These are phyloP conservation scores for Yamadazyma olivae DNA, from an alignment of 805 yeast genomes.

Conservation along the genomic window DNA sequence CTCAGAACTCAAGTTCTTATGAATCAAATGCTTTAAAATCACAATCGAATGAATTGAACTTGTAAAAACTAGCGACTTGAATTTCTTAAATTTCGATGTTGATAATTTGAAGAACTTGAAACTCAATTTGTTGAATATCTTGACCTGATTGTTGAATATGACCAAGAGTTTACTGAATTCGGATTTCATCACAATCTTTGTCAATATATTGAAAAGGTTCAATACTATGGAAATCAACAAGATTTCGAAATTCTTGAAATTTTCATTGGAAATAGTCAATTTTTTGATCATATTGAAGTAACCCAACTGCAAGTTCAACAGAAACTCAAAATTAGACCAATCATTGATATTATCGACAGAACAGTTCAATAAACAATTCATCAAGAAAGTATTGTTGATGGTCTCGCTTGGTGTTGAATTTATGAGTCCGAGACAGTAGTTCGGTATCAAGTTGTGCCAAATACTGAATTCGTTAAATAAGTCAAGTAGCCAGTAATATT, in stretches of 20 bases:
- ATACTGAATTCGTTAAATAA: constrained; percentile 35
- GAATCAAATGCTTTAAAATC: constrained; percentile 26
- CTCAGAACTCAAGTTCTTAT: constrained; percentile 15
- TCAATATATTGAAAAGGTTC: constrained; percentile 21
- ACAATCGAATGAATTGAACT: constrained; percentile 29
- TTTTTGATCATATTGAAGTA: constrained; percentile 7
- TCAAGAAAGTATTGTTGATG: constrained; percentile 16
- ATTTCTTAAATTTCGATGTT: constrained; percentile 6
- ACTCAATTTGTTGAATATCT: constrained; percentile 27
- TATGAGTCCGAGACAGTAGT: constrained; percentile 22
- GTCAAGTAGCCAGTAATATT: constrained; percentile 38
- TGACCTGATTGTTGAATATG: constrained; percentile 28
- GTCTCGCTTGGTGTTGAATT: constrained; percentile 2
- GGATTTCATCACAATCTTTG: constrained; percentile 8
- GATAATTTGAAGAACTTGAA: constrained; percentile 15
- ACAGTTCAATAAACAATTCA: constrained; percentile 32
- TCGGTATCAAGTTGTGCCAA: constrained; percentile 37
- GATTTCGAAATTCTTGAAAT: constrained; percentile 21
- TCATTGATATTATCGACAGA: constrained; percentile 13
- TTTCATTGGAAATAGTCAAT: constrained; percentile 4
- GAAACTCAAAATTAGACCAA: constrained; percentile 3
- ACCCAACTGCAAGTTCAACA: constrained; percentile 20
- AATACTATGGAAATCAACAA: constrained; percentile 29
- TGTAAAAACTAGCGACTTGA: constrained; percentile 20
- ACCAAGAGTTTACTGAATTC: constrained; percentile 2